A percentile compares a stretch with the other conserved stretches of the same genome.
phyloP scores from a whole-genome alignment of 768 basidiomycete genomes.

The Boletus rufocinnamomeus region DNA sequence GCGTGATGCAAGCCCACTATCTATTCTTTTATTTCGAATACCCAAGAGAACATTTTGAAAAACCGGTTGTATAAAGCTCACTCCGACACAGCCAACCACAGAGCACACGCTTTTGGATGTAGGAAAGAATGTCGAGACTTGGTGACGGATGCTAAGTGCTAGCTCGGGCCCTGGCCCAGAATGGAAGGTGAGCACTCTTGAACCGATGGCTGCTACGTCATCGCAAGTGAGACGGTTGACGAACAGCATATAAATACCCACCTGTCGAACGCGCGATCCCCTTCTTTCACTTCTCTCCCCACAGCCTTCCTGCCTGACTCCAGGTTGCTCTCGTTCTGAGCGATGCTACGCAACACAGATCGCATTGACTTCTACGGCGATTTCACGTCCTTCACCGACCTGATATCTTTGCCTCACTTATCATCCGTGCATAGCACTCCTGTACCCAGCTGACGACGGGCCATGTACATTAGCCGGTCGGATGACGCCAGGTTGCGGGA shows the following conservation, averaged over 20 bases:
- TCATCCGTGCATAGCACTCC: slow-evolving; percentile 15
- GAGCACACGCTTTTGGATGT: background rate
- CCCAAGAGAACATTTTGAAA: background rate
- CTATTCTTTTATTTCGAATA: background rate
- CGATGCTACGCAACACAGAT: background rate
- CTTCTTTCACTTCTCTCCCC: too few species aligned
- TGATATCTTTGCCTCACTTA: background rate
- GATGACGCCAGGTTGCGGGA: slow-evolving; percentile 5
- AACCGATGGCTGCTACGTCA: background rate
- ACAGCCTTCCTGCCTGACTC: too few species aligned
- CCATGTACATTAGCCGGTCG: background rate
- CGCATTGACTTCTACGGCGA: background rate
- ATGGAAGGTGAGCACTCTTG: background rate
- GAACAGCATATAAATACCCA: background rate
- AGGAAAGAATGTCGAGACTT: background rate
- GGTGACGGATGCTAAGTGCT: too few species aligned
- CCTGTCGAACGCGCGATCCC: too few species aligned
- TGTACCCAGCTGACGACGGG: slow-evolving; percentile 3
- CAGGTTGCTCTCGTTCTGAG: too few species aligned
- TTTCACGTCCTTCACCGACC: background rate
- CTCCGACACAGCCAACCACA: background rate
- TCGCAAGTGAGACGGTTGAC: too few species aligned
- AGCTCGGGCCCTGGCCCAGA: background rate
- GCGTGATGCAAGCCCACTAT: background rate
- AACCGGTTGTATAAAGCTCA: background rate